phyloP scores from a whole-genome alignment of 2,329 filamentous ascomycete species.

The Drechslerella dactyloides region DNA sequence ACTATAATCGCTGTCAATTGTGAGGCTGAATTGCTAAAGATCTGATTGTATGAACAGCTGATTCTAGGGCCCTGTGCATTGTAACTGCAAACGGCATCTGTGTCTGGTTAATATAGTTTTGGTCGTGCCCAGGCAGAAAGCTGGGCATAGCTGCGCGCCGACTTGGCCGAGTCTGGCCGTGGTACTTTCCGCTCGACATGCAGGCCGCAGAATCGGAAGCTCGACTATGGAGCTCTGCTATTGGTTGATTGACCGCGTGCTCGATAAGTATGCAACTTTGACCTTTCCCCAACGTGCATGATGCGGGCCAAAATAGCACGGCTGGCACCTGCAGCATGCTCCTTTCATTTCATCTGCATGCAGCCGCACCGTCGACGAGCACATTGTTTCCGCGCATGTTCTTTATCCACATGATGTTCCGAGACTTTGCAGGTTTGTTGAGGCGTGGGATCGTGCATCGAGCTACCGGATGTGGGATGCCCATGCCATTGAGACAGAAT shows the following conservation, averaged over 20 bases:
- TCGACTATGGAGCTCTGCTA: slow-evolving; percentile 1
- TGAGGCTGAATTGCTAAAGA: background rate
- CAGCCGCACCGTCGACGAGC: slow-evolving; percentile 14
- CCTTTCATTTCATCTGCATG: slow-evolving; percentile 13
- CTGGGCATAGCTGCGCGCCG: background rate
- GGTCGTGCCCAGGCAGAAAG: slow-evolving; percentile 18
- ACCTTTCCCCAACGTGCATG: slow-evolving; percentile 2
- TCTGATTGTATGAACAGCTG: background rate
- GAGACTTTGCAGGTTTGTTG: slow-evolving; percentile 21
- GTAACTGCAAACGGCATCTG: slow-evolving; percentile 3
- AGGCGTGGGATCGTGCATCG: slow-evolving; percentile 10
- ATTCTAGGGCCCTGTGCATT: background rate
- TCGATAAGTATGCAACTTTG: slow-evolving; percentile 4
- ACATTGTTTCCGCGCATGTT: slow-evolving; percentile 24
- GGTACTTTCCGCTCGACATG: slow-evolving; percentile 7
- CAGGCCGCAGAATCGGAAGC: slow-evolving; percentile 38
- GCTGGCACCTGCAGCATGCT: slow-evolving; percentile 21
- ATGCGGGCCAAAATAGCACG: slow-evolving; percentile 44
- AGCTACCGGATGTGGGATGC: slow-evolving; percentile 24
- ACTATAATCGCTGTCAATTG: background rate
- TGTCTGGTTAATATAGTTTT: background rate
- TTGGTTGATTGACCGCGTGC: slow-evolving; percentile 25
- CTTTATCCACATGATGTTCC: slow-evolving; percentile 19
- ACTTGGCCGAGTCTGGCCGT: slow-evolving; percentile 12
- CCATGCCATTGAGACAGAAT: slow-evolving; percentile 21